phyloP scores from a whole-genome alignment of 768 basidiomycete species.

The Sporobolomyces phaffii region DNA sequence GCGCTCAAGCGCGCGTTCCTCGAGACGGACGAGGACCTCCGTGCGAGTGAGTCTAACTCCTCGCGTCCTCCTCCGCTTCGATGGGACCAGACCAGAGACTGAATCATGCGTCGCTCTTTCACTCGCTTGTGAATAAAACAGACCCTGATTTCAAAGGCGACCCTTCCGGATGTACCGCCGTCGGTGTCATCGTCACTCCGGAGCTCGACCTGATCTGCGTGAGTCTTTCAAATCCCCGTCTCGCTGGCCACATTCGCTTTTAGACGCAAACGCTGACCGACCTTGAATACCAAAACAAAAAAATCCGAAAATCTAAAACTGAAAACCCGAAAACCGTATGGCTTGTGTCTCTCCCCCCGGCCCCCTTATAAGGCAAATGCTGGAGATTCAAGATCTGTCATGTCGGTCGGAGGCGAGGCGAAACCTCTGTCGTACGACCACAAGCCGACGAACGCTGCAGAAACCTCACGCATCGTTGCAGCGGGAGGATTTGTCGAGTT shows the following conservation, averaged over 20 bases:
- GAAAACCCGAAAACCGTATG: too few species aligned
- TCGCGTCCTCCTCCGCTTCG: background rate
- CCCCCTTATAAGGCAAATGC: slow-evolving; percentile 76
- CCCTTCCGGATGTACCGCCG: slow-evolving; percentile 93
- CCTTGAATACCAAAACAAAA: too few species aligned
- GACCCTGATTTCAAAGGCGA: slow-evolving; percentile 82
- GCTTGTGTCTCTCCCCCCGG: too few species aligned
- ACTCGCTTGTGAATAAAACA: slow-evolving; percentile 46
- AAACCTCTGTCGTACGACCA: slow-evolving; percentile 90
- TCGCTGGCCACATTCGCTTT: too few species aligned
- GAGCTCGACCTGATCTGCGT: slow-evolving; percentile 61
- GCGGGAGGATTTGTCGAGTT: slow-evolving; percentile 96
- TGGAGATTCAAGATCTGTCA: slow-evolving; percentile 87
- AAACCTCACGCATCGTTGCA: slow-evolving; percentile 73
- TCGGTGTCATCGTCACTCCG: slow-evolving; percentile 72
- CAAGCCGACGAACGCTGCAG: slow-evolving; percentile 83
- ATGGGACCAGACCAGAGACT: too few species aligned
- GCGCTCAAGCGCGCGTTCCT: slow-evolving; percentile 85
- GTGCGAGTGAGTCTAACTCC: slow-evolving; percentile 57
- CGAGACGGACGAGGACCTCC: slow-evolving; percentile 87
- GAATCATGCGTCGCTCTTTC: too few species aligned
- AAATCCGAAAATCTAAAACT: too few species aligned
- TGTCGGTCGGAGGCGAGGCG: slow-evolving; percentile 75
- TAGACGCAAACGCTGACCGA: too few species aligned
- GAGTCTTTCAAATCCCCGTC: background rate